Conservation (phyloP, 2,329 filamentous ascomycete genomes). For the Aureobasidium namibiae region DNA sequence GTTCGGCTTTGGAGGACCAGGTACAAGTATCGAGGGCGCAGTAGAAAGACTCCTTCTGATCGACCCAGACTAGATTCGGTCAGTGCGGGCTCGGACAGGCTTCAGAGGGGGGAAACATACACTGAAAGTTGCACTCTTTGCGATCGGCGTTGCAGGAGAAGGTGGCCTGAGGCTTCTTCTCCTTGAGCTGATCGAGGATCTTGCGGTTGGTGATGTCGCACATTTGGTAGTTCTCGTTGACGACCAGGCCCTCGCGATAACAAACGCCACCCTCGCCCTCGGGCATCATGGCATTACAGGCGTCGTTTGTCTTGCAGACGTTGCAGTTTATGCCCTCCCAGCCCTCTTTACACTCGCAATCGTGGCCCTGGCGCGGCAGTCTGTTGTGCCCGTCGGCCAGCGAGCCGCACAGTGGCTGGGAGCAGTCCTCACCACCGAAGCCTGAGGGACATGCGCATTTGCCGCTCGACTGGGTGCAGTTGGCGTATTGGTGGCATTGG, state of each 20-base stretch:
- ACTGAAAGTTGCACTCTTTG: slow-evolving; percentile 87
- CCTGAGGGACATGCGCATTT: slow-evolving; percentile 88
- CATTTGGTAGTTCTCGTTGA: slow-evolving; percentile 94
- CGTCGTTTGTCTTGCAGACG: slow-evolving; percentile 75
- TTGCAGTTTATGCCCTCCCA: slow-evolving; percentile 98
- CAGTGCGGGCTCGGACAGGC: slow-evolving; percentile 21
- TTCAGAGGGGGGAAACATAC: slow-evolving; percentile 43
- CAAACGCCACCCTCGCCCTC: slow-evolving; percentile 75
- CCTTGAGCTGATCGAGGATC: slow-evolving; percentile 78
- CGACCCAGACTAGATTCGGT: slow-evolving; percentile 71
- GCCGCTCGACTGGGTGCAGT: slow-evolving; percentile 82
- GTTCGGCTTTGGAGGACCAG: slow-evolving; percentile 60
- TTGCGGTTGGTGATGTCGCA: slow-evolving; percentile 96
- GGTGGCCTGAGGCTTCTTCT: slow-evolving; percentile 82
- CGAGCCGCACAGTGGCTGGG: slow-evolving; percentile 83
- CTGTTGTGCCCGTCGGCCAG: slow-evolving; percentile 73
- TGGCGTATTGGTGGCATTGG: slow-evolving; percentile 80
- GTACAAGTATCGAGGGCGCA: slow-evolving; percentile 78
- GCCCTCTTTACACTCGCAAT: slow-evolving; percentile 81
- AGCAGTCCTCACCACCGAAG: slow-evolving; percentile 90
- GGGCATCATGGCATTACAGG: slow-evolving; percentile 83
- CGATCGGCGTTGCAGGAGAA: slow-evolving; percentile 77
- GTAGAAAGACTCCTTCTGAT: slow-evolving; percentile 89
- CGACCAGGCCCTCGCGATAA: slow-evolving; percentile 81
- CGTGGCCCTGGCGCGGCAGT: slow-evolving; percentile 59